Base-by-base conservation (phyloP, 1,139 yeast species). In the Waltiozyma solani region DNA sequence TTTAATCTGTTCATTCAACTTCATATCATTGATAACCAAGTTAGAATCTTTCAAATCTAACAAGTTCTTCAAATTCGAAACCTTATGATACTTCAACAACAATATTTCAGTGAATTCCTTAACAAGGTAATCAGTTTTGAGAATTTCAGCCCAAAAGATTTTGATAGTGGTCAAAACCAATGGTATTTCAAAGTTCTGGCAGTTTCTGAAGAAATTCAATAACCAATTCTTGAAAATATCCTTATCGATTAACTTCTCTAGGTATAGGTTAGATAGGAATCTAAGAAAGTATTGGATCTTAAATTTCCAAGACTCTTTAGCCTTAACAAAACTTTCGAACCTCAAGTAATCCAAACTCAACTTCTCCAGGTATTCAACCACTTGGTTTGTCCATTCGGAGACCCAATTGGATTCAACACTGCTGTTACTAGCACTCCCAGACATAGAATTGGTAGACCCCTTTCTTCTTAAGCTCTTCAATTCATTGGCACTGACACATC, bases 381-480 rank as follows among this genome's bases (percentile, higher is more conserved):
- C 75, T 48, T 82, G 91, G 38, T 76, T 85, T 0, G 95, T 83
- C 96, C 96, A 87, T 54, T 86, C 96, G 43, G 76, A 78, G 10
- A 80, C 62, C 85, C 95, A 79, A 39, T 72, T 78, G 17, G 63
- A 57, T 44, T 78, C 83, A 14, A 76, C 62, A 4, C 23, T 8
- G 3, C 15, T 12, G 12, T 19, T 31, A 3, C 9, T 4, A 31
- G 8, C 12, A 23, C 6, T 19, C 10, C 23, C 23, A 12, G 23
- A 20, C 15, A 19, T 9, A 13, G 33, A 31, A 20, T 46, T 50
- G 3, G 48, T 38, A 3, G 53, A 55, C 7, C 54, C 47, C 38
- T 50, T 54, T 12, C 85, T 66, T 41, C 76, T 71, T 36, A 85
- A 59, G 5, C 82, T 75, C 29, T 87, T 60, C 40, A 83, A 71